A percentile compares a stretch with the other conserved stretches of the same genome.
Evolutionary conservation across 805 yeast species (phyloP).

Genomic region (Metschnikowia noctiluminum): DNA sequence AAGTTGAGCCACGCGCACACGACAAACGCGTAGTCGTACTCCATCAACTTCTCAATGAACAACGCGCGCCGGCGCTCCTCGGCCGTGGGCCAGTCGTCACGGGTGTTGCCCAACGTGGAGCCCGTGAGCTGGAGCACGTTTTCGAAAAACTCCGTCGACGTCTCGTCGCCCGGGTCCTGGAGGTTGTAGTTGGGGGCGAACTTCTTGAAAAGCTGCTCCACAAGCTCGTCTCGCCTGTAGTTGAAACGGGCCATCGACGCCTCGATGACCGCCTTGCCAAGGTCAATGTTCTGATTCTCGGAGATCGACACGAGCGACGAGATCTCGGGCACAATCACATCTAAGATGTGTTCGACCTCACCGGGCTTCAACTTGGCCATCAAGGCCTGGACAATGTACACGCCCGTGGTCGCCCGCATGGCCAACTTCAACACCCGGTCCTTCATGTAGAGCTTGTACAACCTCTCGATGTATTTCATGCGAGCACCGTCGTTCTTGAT

Average conservation of each 20-base stretch:
- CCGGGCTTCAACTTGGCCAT: conserved; percentile 59
- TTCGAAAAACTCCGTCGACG: conserved; percentile 55
- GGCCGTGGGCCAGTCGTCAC: conserved; percentile 89
- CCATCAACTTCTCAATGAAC: conserved; percentile 69
- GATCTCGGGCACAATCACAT: conserved; percentile 64
- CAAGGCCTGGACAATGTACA: conserved; percentile 71
- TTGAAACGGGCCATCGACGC: conserved; percentile 57
- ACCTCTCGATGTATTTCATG: conserved; percentile 63
- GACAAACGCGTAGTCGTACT: conserved; percentile 61
- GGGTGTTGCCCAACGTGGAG: conserved; percentile 77
- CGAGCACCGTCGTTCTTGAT: conserved; percentile 60
- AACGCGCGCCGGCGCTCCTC: conserved; percentile 80
- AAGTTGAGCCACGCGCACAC: conserved; percentile 57
- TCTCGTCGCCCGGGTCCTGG: conserved; percentile 26
- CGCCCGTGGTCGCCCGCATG: conserved; percentile 80
- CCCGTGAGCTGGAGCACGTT: conserved; percentile 60
- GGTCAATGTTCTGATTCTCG: conserved; percentile 64
- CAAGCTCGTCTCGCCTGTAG: conserved; percentile 58
- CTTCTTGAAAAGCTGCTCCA: conserved; percentile 41
- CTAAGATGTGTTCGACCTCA: conserved; percentile 61
- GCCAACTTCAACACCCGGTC: conserved; percentile 72
- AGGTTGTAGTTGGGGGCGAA: conserved; percentile 40
- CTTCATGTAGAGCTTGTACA: conserved; percentile 68
- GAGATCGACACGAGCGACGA: conserved; percentile 47
- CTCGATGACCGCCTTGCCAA: conserved; percentile 63